Conservation (phyloP, 495 filamentous ascomycete genomes). For the Cudoniella acicularis region DNA sequence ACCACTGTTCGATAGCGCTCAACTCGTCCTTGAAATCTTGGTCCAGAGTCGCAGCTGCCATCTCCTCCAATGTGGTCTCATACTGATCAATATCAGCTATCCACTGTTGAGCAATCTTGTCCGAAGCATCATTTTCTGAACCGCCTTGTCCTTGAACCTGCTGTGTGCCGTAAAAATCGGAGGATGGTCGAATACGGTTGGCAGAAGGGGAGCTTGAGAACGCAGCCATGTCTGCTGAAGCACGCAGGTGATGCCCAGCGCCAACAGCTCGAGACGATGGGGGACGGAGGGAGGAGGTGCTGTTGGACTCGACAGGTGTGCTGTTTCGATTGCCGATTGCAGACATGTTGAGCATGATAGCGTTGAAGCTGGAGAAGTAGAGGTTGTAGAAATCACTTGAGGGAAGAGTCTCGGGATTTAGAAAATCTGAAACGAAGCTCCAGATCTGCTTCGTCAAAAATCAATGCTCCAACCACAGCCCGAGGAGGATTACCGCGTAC, state of each 20-base stretch:
- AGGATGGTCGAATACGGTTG: conserved; percentile 86
- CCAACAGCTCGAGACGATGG: conserved; percentile 77
- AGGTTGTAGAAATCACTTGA: conserved; percentile 15
- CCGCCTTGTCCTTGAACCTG: conserved; percentile 60
- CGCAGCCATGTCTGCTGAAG: conserved; percentile 94
- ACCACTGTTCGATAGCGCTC: conserved; percentile 99
- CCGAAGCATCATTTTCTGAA: conserved; percentile 74
- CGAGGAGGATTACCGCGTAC: conserved; percentile 9
- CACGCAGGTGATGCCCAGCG: conserved; percentile 80
- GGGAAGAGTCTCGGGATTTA: conserved; percentile 12
- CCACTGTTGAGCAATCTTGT: conserved; percentile 96
- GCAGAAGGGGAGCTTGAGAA: conserved; percentile 72
- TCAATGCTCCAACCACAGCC: conserved; percentile 22
- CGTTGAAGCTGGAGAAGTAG: conserved; percentile 23
- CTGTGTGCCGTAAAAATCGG: conserved; percentile 83
- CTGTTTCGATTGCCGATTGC: conserved; percentile 91
- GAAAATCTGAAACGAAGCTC: conserved; percentile 27
- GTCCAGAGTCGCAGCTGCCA: conserved; percentile 95
- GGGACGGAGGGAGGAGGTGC: conserved; percentile 83
- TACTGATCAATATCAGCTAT: conserved; percentile 98
- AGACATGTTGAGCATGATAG: conserved; percentile 54
- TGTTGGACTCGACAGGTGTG: conserved; percentile 78
- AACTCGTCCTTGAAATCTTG: conserved; percentile 99
- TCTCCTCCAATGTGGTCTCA: conserved; percentile 95
- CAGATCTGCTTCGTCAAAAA: conserved; percentile 15